Percentiles rank a stretch among this genome's conserved stretches.
Evolutionary conservation across 371 early-diverging fungal species (phyloP).

Genomic region (Mucor plumbeus): DNA sequence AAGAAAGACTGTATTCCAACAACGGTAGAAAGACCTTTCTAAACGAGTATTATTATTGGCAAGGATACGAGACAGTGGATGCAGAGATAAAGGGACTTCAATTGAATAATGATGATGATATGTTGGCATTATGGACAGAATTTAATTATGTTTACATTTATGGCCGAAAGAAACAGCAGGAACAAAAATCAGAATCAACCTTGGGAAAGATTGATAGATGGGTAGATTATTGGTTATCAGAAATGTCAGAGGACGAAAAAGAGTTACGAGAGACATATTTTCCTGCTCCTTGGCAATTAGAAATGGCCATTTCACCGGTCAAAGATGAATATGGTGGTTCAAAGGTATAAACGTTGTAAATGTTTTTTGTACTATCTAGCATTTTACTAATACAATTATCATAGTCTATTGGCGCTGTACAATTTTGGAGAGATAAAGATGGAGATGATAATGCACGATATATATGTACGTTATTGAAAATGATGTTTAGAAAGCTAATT

Average conservation of each 20-base stretch:
- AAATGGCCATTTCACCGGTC: slow-evolving; percentile 24
- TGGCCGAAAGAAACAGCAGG: slow-evolving; percentile 15
- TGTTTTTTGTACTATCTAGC: not conserved
- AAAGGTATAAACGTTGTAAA: slow-evolving; percentile 15
- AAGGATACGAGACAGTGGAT: slow-evolving; percentile 25
- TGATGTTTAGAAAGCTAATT: not conserved
- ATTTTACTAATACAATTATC: not conserved
- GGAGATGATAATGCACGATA: slow-evolving; percentile 6
- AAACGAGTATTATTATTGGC: slow-evolving; percentile 41
- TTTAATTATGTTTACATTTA: slow-evolving; percentile 36
- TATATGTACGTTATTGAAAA: slow-evolving; percentile 16
- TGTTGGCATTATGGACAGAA: slow-evolving; percentile 50
- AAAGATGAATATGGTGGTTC: slow-evolving; percentile 15
- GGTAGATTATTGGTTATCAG: slow-evolving; percentile 21
- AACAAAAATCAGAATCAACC: not conserved
- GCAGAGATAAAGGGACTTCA: slow-evolving; percentile 36
- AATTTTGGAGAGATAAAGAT: slow-evolving; percentile 23
- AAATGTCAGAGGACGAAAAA: slow-evolving; percentile 22
- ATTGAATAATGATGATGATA: slow-evolving; percentile 32
- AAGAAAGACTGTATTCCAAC: slow-evolving; percentile 28
- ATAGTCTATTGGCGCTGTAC: slow-evolving; percentile 23
- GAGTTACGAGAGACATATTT: slow-evolving; percentile 11
- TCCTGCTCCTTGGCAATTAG: slow-evolving; percentile 24
- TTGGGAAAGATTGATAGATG: slow-evolving; percentile 9
- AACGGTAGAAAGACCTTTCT: slow-evolving; percentile 17